Evolutionary conservation across 2,329 filamentous ascomycete species (phyloP).

Genomic region (Chaetomiaceae sp.): DNA sequence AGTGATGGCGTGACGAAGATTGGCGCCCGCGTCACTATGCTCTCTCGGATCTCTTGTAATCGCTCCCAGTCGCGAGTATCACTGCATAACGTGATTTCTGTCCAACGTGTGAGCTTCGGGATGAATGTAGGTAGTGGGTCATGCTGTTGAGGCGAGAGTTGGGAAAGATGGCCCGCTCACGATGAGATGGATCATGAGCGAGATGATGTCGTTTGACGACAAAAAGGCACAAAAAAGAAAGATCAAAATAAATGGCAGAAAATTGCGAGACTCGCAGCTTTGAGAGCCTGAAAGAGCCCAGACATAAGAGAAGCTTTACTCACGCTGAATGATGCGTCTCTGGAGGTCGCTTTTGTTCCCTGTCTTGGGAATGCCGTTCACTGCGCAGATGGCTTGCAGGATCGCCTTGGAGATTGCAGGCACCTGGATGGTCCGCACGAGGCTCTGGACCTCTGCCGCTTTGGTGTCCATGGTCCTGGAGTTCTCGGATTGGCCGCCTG

Average conservation of each 20-base stretch:
- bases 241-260: constrained; percentile 4
- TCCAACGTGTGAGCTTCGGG: no score
- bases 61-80: constrained; percentile 35
- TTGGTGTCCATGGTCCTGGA: constrained; percentile 21
- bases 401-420: constrained; percentile 53
- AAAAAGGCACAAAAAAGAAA: neutral
- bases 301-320: constrained; percentile 36
- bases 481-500: no score
- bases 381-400: constrained; percentile 70
- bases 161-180: neutral
- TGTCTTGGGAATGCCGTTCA: constrained; percentile 69
- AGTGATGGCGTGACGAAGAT: constrained; percentile 27
- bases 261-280: no score
- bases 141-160: neutral
- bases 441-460: constrained; percentile 39
- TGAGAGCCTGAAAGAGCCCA: no score
- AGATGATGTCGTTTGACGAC: no score
- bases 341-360: constrained; percentile 85
- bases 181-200: neutral
- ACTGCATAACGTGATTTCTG: constrained; percentile 41
- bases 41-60: constrained; percentile 42
- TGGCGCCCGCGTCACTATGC: constrained; percentile 31
- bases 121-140: constrained; percentile 12
- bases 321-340: constrained; percentile 71
- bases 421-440: constrained; percentile 42